Evolutionary conservation across 495 filamentous ascomycete species (phyloP).

Genomic region (Xanthoparmelia taractica): DNA sequence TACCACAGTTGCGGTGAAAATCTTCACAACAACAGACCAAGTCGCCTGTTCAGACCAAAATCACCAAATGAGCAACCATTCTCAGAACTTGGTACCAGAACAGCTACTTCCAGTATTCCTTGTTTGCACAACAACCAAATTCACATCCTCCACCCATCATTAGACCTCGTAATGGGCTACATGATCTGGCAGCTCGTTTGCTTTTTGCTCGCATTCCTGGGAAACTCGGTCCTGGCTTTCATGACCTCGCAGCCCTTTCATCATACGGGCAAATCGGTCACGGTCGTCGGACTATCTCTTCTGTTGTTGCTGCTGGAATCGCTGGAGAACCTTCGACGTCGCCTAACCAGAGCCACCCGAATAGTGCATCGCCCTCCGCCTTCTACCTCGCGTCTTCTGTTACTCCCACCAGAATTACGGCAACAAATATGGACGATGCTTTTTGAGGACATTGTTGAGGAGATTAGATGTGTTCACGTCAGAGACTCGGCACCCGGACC

Average conservation of each 20-base stretch:
- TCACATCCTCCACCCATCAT: background rate
- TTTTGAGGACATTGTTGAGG: background rate
- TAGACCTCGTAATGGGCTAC: background rate
- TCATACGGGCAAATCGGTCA: background rate
- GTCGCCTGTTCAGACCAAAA: background rate
- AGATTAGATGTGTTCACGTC: background rate
- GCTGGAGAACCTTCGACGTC: background rate
- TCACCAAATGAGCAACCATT: background rate
- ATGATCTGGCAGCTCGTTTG: background rate
- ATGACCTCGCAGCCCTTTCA: background rate
- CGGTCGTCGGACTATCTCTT: background rate
- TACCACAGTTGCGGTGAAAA: background rate
- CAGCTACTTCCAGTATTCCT: background rate
- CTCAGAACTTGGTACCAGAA: background rate
- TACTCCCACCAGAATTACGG: background rate
- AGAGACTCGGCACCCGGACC: background rate
- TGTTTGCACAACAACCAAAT: background rate
- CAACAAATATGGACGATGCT: background rate
- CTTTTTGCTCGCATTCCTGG: background rate
- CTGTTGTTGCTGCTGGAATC: background rate
- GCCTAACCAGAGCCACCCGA: background rate
- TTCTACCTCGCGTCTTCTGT: background rate
- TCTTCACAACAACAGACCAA: background rate
- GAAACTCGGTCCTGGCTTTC: background rate
- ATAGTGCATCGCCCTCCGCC: background rate